Percentiles rank a stretch among this genome's conserved stretches.
Conservation (phyloP, 768 basidiomycete genomes). For the Lentinus brumalis region DNA sequence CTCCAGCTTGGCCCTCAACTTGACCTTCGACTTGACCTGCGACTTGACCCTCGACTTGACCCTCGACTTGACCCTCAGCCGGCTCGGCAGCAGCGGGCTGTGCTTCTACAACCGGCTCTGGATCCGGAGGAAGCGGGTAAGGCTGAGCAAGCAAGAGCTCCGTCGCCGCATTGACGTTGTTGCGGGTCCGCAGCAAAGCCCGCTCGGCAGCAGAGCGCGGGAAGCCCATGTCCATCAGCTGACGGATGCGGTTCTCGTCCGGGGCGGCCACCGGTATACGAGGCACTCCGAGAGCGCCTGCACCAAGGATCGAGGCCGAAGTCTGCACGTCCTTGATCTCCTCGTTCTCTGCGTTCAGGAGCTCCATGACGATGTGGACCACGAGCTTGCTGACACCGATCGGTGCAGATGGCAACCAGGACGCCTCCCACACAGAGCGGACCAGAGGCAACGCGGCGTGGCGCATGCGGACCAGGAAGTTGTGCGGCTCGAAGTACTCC, state of each 20-base stretch:
- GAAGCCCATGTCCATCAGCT: constrained; percentile 97
- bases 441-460: constrained; percentile 67
- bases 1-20: background rate
- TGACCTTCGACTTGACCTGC: constrained; percentile 30
- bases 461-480: constrained; percentile 84
- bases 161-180: constrained; percentile 87
- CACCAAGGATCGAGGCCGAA: constrained; percentile 34
- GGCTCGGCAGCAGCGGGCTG: constrained; percentile 22
- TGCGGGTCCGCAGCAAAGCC: constrained; percentile 81
- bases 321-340: constrained; percentile 53
- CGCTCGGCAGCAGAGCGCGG: constrained; percentile 83
- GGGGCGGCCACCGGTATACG: constrained; percentile 42
- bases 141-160: constrained; percentile 85
- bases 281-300: constrained; percentile 35
- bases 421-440: constrained; percentile 73
- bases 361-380: constrained; percentile 76
- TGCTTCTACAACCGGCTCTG: constrained; percentile 40
- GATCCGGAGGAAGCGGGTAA: constrained; percentile 73
- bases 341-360: constrained; percentile 83
- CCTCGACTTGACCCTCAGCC: constrained; percentile 3
- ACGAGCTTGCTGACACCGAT: constrained; percentile 73
- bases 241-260: constrained; percentile 77
- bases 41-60: constrained; percentile 24
- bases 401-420: constrained; percentile 81
- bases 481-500: constrained; percentile 83